Base-by-base conservation (phyloP, 202 grass and related monocot genomes). In the Brachypodium distachyon region DNA sequence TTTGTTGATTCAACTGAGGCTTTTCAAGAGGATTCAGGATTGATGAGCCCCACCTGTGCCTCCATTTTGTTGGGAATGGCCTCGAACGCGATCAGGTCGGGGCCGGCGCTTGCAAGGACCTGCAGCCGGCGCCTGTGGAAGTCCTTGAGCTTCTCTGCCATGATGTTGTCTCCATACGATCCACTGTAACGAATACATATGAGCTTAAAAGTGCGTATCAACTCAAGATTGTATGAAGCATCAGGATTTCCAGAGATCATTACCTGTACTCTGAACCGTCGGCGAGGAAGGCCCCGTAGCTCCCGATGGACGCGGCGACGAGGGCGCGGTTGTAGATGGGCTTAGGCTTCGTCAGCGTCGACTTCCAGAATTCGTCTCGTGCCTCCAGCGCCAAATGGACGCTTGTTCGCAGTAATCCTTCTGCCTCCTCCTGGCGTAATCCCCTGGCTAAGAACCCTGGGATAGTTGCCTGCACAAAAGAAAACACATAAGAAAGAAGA, bases 241-340 rank as follows among this genome's bases (percentile, higher is more conserved):
- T 10, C 9, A n/a, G n/a, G n/a, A n/a, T n/a, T n/a, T 69, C 47
- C 65, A 48, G 42, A 48, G 8, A 39, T 22, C 59, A 38, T 22
- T 67, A 96, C 92, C 92, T 96, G 79, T 96, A 96, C 77, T 96
- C 92, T 23, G 92, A 96, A 52, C 92, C 92, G 48, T 96, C 92
- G 5, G 92, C 89, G 55, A 96, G 89, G 67, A 92, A 92, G 27
- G 92, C 92, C 23, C 92, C 92, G 33, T 92, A 96, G 76, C 92
- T 96, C 17, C 92, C 92, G 13, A 92, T 28, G 27, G 92, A 96
- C 25, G 92, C 86, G 19, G 89, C 92, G 0, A 96, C 89, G 8
- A 92, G 77, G 22, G 92, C 89, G 54, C 41, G 86, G 77, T 74
- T 96, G 79, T 90, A 96, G 21, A 74, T 17, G 59, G 57, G 74